Evolutionary conservation across 306 rosid genomes (phyloP).

Genomic region (Cucumis hystrix): DNA sequence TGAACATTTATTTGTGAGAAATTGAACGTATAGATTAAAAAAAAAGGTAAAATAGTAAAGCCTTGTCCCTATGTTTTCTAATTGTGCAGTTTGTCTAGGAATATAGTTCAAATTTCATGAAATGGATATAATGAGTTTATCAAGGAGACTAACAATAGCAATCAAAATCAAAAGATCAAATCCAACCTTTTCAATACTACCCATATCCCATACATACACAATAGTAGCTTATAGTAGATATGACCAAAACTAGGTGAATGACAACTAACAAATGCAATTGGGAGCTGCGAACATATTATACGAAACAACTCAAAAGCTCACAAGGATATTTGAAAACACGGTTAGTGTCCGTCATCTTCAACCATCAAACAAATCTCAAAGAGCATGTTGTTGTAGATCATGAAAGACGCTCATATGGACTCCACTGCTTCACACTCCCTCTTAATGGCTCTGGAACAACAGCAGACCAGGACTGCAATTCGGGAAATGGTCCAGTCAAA

Average conservation of each 20-base stretch:
- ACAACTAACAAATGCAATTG: not conserved
- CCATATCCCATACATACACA: not conserved
- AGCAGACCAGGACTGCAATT: slow-evolving; percentile 59
- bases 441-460: slow-evolving; percentile 47
- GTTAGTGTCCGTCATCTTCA: not conserved
- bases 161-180: not conserved
- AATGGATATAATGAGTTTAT: not conserved
- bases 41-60: no score
- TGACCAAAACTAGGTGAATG: not conserved
- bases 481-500: slow-evolving; percentile 71
- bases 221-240: not conserved
- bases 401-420: slow-evolving; percentile 21
- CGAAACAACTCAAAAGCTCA: not conserved
- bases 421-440: slow-evolving; percentile 51
- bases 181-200: not conserved
- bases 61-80: no score
- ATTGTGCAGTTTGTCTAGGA: no score
- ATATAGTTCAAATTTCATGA: no score
- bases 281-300: not conserved
- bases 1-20: no score
- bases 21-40: no score
- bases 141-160: not conserved
- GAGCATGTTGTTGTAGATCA: slow-evolving; percentile 8
- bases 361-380: not conserved
- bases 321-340: not conserved